Evolutionary conservation across 2,329 filamentous ascomycete species (phyloP).

Genomic region (Botrytis paeoniae): DNA sequence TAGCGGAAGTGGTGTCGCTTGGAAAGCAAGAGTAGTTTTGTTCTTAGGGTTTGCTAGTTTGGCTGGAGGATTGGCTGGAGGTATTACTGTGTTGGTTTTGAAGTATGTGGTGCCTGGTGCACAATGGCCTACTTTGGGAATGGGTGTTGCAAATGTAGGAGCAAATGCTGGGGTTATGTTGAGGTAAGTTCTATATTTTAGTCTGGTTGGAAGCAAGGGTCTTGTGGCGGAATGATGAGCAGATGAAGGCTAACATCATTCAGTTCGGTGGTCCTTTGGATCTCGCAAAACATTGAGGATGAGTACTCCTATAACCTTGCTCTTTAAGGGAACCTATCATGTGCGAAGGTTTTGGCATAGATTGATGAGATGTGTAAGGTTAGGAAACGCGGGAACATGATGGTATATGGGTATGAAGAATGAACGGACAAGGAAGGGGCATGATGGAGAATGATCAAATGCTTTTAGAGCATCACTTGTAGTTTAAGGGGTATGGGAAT

Average conservation of each 20-base stretch:
- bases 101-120: slow-evolving; percentile 59
- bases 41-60: slow-evolving; percentile 65
- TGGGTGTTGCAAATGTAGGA: slow-evolving; percentile 65
- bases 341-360: background rate
- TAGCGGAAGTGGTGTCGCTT: slow-evolving; percentile 60
- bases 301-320: slow-evolving; percentile 68
- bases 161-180: slow-evolving; percentile 62
- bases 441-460: slow-evolving; percentile 2
- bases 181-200: slow-evolving; percentile 44
- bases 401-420: slow-evolving; percentile 7
- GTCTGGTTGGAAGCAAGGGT: background rate
- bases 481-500: slow-evolving; percentile 18
- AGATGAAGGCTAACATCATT: slow-evolving; percentile 23
- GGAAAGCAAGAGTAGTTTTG: slow-evolving; percentile 66
- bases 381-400: background rate
- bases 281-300: slow-evolving; percentile 71
- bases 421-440: background rate
- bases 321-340: slow-evolving; percentile 41
- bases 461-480: slow-evolving; percentile 6
- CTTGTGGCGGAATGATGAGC: background rate
- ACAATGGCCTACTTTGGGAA: slow-evolving; percentile 57
- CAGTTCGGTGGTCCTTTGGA: slow-evolving; percentile 63
- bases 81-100: slow-evolving; percentile 65
- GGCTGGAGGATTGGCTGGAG: slow-evolving; percentile 66
- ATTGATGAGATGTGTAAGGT: slow-evolving; percentile 1